Conservation (phyloP, 345 rosid genomes). For the Dimocarpus longan region DNA sequence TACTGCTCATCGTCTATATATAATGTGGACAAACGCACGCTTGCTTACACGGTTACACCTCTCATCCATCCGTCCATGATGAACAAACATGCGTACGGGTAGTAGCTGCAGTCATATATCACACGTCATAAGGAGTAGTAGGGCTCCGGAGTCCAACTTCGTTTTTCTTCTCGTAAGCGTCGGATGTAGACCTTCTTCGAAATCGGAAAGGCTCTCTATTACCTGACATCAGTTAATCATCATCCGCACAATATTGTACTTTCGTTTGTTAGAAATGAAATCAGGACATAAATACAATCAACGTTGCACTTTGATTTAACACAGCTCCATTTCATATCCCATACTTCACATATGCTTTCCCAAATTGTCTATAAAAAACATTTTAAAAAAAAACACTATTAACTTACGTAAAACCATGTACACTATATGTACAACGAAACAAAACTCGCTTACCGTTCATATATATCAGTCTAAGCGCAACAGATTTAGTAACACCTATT, state of each 20-base stretch:
- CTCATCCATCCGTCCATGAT: too few species aligned
- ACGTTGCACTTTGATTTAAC: too few species aligned
- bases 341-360: too few species aligned
- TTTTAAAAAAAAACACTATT: too few species aligned
- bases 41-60: neutral
- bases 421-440: too few species aligned
- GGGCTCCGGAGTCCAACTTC: conserved; percentile 72
- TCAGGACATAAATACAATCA: neutral
- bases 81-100: neutral
- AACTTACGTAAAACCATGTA: too few species aligned
- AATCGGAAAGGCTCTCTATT: conserved; percentile 79
- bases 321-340: too few species aligned
- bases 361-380: too few species aligned
- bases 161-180: conserved; percentile 65
- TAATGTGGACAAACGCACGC: neutral
- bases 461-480: too few species aligned
- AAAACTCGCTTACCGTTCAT: too few species aligned
- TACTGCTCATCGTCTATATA: too few species aligned
- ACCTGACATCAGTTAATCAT: conserved; percentile 39
- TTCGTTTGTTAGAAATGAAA: neutral
- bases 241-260: conserved; percentile 1
- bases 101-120: conserved; percentile 41
- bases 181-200: conserved; percentile 77
- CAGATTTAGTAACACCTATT: too few species aligned
- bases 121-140: conserved; percentile 82